Conservation (phyloP, 2,329 filamentous ascomycete genomes). For the Tolypocladium guangdongense region DNA sequence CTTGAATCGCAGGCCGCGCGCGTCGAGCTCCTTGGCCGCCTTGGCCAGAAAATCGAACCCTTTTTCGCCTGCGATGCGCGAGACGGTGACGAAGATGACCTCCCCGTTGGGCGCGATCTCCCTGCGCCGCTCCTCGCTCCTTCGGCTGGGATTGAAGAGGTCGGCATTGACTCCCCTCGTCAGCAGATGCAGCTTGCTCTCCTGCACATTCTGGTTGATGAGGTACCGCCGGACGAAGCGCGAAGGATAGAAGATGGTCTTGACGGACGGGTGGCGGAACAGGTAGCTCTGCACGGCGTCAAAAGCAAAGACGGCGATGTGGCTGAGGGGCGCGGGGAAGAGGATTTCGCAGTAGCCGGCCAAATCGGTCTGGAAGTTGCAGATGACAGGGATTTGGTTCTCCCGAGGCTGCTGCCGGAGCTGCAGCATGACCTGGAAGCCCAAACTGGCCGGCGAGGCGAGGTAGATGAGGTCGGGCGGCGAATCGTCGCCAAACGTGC, state of each 20-base stretch:
- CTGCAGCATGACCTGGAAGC: constrained; percentile 62
- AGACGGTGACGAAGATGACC: constrained; percentile 54
- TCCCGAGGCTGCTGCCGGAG: constrained; percentile 45
- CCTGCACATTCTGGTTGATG: constrained; percentile 41
- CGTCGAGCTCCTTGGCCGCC: constrained; percentile 41
- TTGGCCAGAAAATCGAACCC: constrained; percentile 57
- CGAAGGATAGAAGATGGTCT: constrained; percentile 60
- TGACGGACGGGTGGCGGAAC: constrained; percentile 49
- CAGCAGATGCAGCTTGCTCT: constrained; percentile 46
- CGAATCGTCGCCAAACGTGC: constrained; percentile 40
- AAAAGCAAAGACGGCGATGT: constrained; percentile 51
- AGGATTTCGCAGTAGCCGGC: constrained; percentile 59
- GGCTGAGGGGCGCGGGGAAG: constrained; percentile 52
- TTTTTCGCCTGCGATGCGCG: constrained; percentile 58
- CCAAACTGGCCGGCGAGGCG: constrained; percentile 57
- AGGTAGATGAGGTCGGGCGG: constrained; percentile 58
- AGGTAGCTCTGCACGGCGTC: constrained; percentile 54
- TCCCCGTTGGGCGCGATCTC: constrained; percentile 50
- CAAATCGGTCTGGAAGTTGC: constrained; percentile 64
- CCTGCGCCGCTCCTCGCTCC: constrained; percentile 39
- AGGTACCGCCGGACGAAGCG: constrained; percentile 52
- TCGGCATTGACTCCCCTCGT: constrained; percentile 55
- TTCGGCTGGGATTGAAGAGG: constrained; percentile 44
- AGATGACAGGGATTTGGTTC: constrained; percentile 47
- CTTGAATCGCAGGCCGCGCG: constrained; percentile 46